Percentiles rank a stretch among this genome's conserved stretches.
Conservation (phyloP, 148 eudicot species). For the Bassia scoparia region DNA sequence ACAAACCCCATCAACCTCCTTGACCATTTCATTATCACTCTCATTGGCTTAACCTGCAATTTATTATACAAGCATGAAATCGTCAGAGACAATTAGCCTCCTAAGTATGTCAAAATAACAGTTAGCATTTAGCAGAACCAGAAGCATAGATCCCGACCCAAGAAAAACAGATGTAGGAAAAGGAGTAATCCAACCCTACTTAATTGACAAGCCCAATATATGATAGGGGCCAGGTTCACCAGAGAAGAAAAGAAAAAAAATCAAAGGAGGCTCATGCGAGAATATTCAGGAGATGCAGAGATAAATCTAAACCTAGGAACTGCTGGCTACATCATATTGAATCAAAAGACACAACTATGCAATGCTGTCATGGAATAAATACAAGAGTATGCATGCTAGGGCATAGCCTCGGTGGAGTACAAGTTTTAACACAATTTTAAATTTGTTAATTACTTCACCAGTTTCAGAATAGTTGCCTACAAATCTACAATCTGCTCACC, state of each 20-base stretch:
- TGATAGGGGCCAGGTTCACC: not conserved
- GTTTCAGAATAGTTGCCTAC: too few relatives aligned
- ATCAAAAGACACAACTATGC: not conserved
- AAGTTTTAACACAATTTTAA: too few relatives aligned
- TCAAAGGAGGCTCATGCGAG: not conserved
- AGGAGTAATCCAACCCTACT: not conserved
- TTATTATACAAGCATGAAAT: constrained; percentile 13
- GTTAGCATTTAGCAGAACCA: not conserved
- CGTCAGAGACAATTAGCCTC: constrained; percentile 1
- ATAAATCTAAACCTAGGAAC: not conserved
- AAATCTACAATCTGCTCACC: too few relatives aligned
- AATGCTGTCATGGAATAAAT: not conserved
- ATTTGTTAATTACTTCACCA: too few relatives aligned
- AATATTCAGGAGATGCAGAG: not conserved
- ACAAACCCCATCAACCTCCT: constrained; percentile 63
- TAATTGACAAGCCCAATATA: not conserved
- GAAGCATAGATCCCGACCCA: not conserved
- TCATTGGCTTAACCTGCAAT: constrained; percentile 52
- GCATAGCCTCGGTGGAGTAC: too few relatives aligned
- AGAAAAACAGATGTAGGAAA: not conserved
- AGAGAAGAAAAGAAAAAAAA: too few relatives aligned
- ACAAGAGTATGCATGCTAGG: not conserved
- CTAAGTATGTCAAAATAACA: not conserved
- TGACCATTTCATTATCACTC: constrained; percentile 66
- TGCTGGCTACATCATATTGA: not conserved